Evolutionary conservation across 805 yeast genomes (phyloP), one percentile per base, ranked within the genome.

Genomic region (Priceomyces carsonii): DNA sequence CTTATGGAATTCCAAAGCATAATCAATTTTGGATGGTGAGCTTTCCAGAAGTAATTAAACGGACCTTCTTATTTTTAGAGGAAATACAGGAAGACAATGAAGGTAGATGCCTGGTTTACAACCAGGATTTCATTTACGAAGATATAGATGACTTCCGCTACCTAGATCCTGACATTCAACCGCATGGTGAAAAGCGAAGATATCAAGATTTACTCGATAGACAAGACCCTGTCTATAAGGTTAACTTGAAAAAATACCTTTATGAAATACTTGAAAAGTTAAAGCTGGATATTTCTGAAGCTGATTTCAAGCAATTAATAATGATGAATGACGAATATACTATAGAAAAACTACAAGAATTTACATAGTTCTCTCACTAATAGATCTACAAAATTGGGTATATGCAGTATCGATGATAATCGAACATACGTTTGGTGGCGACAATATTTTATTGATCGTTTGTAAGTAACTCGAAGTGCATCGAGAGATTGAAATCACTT

Each of bases 11-110:
- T 2, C 48, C 57, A 5, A 45, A 50, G 36, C 54, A 51, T 21
- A 42, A 38, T 45, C 53, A 36, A 36, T 40, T 33, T 42, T 50
- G 43, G 16, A 44, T 30, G 38, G 48, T 29, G 45, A 49, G 44
- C 44, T 65, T 51, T 33, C 53, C 51, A 15, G 60, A 44, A 8
- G 42, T 60, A 7, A 48, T 66, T 24, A 59, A 65, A 32, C 53
- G 54, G n/a, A 35, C 59, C 2, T 61, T 70, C 14, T 45, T 73
- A 33, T 69, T 83, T 40, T 53, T 86, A 32, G 96, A 90, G 48
- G 95, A 88, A 51, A 70, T 84, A 9, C 75, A 80, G 38, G 97
- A 90, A 52, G 43, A 51, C 7, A 43, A 33, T 4, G 44, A 47
- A 5, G 73, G 71, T 0, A 43, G 45, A 5, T 62, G 70, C 33